A percentile compares a stretch with the other conserved stretches of the same genome.
Conservation (phyloP, 2,329 filamentous ascomycete genomes). For the Tolypocladium sp. region DNA sequence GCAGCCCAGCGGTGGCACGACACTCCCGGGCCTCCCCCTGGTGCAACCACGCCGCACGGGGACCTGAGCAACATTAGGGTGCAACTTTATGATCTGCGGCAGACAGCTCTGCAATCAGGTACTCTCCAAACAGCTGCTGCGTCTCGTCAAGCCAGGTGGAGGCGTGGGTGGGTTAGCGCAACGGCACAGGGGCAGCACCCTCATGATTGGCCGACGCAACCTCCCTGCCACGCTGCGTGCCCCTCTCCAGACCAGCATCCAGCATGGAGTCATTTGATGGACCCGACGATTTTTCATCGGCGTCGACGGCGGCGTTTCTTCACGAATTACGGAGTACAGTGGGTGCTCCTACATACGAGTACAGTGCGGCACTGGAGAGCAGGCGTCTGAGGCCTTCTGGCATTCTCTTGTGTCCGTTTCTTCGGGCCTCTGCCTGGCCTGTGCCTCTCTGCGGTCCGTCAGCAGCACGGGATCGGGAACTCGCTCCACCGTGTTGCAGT, state of each 20-base stretch:
- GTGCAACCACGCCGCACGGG: background rate
- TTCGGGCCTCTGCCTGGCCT: background rate
- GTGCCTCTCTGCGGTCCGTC: background rate
- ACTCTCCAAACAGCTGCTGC: background rate
- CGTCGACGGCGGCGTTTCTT: background rate
- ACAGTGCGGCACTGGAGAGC: background rate
- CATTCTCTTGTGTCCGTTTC: background rate
- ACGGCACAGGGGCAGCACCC: background rate
- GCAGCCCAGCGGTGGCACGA: background rate
- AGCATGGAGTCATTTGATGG: background rate
- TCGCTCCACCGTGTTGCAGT: background rate
- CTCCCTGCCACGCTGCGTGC: background rate
- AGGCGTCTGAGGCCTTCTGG: too few species aligned
- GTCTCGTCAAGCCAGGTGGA: background rate
- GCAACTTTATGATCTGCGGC: fast-evolving
- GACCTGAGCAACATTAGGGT: background rate
- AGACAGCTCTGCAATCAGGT: background rate
- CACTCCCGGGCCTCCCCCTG: background rate
- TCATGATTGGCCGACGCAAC: background rate
- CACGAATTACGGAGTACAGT: background rate
- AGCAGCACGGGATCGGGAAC: background rate
- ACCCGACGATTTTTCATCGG: background rate
- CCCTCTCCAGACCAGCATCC: background rate
- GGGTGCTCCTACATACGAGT: background rate
- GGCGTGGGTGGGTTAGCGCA: background rate